Percentiles rank a stretch among this genome's conserved stretches.
These are phyloP conservation scores for Colletotrichum kahawae DNA, from an alignment of 2,329 filamentous ascomycete species.

Conservation along the genomic window DNA sequence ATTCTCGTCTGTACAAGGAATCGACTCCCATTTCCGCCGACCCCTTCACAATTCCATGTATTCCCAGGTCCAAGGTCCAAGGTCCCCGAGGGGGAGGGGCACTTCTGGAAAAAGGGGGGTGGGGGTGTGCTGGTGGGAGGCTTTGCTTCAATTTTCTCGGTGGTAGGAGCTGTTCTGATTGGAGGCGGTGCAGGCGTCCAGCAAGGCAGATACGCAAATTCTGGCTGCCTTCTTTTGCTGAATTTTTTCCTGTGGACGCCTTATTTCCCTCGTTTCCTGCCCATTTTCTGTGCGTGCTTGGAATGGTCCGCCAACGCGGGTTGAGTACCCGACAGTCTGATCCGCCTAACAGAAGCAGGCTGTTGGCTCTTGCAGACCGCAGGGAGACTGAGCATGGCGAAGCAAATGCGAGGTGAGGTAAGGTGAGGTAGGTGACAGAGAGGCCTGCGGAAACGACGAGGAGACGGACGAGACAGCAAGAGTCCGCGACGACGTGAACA, in stretches of 20 bases:
- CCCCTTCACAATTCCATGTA: background rate
- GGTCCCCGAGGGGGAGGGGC: background rate
- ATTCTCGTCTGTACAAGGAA: background rate
- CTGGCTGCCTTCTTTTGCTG: background rate
- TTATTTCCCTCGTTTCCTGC: background rate
- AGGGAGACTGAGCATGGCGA: background rate
- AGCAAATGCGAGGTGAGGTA: constrained; percentile 2
- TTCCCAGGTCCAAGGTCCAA: background rate
- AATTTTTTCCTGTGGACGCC: constrained; percentile 2
- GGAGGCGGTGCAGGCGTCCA: constrained; percentile 17
- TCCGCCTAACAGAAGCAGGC: constrained; percentile 5
- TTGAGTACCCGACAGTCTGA: constrained; percentile 6
- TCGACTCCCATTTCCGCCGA: constrained; percentile 8
- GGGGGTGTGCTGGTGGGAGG: background rate
- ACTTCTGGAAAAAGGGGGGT: background rate
- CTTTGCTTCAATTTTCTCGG: constrained; percentile 10
- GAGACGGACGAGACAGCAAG: background rate
- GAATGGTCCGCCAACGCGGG: constrained; percentile 12
- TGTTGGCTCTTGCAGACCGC: background rate
- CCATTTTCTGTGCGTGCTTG: background rate
- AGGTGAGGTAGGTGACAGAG: background rate
- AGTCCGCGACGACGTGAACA: background rate
- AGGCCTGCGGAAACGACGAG: background rate
- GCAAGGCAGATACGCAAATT: constrained; percentile 13
- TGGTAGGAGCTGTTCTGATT: background rate